phyloP scores from a whole-genome alignment of 257 asterid genomes.

The Primulina tabacum region DNA sequence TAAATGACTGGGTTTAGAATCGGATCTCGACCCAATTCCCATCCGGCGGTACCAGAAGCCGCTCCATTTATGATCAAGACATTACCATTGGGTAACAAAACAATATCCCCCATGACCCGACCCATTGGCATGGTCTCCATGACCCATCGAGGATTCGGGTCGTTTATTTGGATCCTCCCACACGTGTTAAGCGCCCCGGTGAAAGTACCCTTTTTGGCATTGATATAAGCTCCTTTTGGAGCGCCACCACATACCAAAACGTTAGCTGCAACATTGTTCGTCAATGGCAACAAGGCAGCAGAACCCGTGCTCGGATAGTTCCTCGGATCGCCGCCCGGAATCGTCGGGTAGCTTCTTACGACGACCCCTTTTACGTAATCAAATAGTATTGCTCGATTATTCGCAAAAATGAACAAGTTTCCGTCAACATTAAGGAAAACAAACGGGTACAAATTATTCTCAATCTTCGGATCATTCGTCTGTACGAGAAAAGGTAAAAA shows the following conservation, averaged over 20 bases:
- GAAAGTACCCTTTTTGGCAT: slow-evolving; percentile 29
- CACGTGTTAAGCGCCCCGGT: slow-evolving; percentile 17
- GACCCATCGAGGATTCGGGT: slow-evolving; percentile 42
- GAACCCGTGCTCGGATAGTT: slow-evolving; percentile 53
- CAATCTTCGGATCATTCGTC: slow-evolving; percentile 17
- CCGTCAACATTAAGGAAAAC: slow-evolving; percentile 29
- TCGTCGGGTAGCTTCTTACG: slow-evolving; percentile 34
- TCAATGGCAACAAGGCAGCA: slow-evolving; percentile 48
- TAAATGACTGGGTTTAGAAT: slow-evolving; percentile 32
- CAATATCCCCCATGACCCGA: slow-evolving; percentile 31
- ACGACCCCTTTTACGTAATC: slow-evolving; percentile 27
- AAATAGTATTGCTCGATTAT: slow-evolving; percentile 43
- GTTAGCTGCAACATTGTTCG: neutral
- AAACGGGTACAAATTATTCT: slow-evolving; percentile 28
- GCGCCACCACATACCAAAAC: no score
- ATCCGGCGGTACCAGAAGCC: no score
- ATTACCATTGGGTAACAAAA: slow-evolving; percentile 38
- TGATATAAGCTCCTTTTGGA: no score
- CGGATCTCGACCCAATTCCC: slow-evolving; percentile 21
- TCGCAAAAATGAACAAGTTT: slow-evolving; percentile 43
- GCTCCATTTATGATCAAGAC: slow-evolving; percentile 50
- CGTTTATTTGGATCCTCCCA: slow-evolving; percentile 40
- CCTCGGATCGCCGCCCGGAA: slow-evolving; percentile 20
- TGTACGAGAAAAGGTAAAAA: slow-evolving; percentile 14
- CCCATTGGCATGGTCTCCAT: no score